phyloP scores from a whole-genome alignment of 2,329 filamentous ascomycete genomes.

The Ceratocystiopsis minuta region DNA sequence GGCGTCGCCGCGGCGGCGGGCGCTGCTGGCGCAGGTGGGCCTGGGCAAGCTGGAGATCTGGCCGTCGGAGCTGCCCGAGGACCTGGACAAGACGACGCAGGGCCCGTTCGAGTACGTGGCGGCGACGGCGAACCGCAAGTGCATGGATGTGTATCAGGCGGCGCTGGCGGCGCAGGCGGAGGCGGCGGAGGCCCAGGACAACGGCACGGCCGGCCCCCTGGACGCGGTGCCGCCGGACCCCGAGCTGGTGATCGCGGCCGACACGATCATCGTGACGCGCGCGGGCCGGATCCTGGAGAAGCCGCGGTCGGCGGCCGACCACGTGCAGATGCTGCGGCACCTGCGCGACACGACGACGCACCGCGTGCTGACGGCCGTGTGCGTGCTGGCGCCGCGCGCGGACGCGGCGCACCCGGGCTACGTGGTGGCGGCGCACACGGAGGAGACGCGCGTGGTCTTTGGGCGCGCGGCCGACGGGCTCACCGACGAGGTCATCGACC shows the following conservation, averaged over 20 bases:
- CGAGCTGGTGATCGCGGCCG: constrained; percentile 70
- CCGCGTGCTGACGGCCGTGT: constrained; percentile 73
- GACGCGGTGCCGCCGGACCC: constrained; percentile 38
- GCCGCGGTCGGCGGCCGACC: constrained; percentile 62
- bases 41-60: constrained; percentile 67
- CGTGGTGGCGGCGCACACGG: constrained; percentile 59
- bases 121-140: constrained; percentile 70
- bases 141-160: constrained; percentile 47
- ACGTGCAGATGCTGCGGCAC: constrained; percentile 66
- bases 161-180: constrained; percentile 19
- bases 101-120: constrained; percentile 83
- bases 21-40: constrained; percentile 63
- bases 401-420: constrained; percentile 77
- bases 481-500: constrained; percentile 64
- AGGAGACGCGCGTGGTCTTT: constrained; percentile 86
- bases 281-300: constrained; percentile 77
- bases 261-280: constrained; percentile 71
- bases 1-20: constrained; percentile 66
- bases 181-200: constrained; percentile 12
- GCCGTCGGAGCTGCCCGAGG: constrained; percentile 68
- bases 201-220: constrained; percentile 7
- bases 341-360: constrained; percentile 63
- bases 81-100: constrained; percentile 58
- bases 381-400: constrained; percentile 62
- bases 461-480: constrained; percentile 41